phyloP scores from a whole-genome alignment of 2,329 filamentous ascomycete species.

The Pseudogymnoascus pannorum region DNA sequence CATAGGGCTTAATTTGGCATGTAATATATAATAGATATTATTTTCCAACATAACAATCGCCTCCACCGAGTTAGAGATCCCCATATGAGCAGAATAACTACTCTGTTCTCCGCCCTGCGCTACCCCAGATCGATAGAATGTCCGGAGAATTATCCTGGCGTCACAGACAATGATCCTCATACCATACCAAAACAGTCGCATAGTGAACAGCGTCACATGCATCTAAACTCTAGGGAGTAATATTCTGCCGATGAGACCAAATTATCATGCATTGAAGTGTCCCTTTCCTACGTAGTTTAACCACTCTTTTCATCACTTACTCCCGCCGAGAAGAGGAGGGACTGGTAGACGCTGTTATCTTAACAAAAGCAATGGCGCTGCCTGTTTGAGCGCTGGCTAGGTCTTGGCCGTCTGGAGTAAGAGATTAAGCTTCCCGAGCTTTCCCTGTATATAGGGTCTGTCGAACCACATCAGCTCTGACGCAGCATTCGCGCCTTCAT shows the following conservation, averaged over 20 bases:
- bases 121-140: neutral
- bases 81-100: neutral
- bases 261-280: neutral
- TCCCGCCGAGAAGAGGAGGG: neutral
- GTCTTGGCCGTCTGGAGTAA: neutral
- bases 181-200: neutral
- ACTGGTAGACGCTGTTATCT: neutral
- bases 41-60: neutral
- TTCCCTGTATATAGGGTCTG: neutral
- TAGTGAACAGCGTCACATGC: neutral
- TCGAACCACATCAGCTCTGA: neutral
- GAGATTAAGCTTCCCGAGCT: neutral
- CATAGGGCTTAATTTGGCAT: neutral
- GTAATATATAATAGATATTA: no score
- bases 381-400: neutral
- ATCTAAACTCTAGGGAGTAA: neutral
- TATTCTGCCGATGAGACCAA: neutral
- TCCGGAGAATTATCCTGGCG: neutral
- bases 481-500: neutral
- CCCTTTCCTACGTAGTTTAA: neutral
- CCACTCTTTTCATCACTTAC: neutral
- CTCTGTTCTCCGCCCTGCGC: neutral
- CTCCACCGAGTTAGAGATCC: neutral
- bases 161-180: neutral
- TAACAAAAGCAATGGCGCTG: neutral